A percentile compares a stretch with the other conserved stretches of the same genome.
phyloP scores from a whole-genome alignment of 1,139 yeast species.

The Dujonia santamariae region DNA sequence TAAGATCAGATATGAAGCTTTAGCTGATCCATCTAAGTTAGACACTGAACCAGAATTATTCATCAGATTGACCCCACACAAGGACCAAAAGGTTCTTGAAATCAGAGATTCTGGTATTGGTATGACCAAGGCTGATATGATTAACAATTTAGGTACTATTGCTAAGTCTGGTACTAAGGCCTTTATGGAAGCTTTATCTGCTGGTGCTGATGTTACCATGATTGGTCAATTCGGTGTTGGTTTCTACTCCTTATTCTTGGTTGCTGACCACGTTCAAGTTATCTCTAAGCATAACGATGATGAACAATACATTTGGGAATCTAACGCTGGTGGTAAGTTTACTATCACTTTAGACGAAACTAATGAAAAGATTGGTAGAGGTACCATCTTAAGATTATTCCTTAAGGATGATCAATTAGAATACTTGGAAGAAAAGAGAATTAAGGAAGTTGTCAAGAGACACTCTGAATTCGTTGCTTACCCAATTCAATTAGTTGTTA shows the following conservation, averaged over 20 bases:
- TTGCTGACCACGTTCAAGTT: conserved; percentile 98
- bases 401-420: conserved; percentile 98
- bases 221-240: conserved; percentile 99
- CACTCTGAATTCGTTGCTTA: conserved; percentile 99
- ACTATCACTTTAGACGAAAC: conserved; percentile 88
- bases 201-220: conserved; percentile 99
- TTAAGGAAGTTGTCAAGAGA: conserved; percentile 98
- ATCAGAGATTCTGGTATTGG: conserved; percentile 99
- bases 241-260: conserved; percentile 99
- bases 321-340: conserved; percentile 99
- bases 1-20: conserved; percentile 96
- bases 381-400: conserved; percentile 93
- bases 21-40: conserved; percentile 86
- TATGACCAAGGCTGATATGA: conserved; percentile 99
- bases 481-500: conserved; percentile 98
- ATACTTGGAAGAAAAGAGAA: conserved; percentile 98
- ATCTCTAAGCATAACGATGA: conserved; percentile 98
- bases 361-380: conserved; percentile 88
- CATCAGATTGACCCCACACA: conserved; percentile 95
- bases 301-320: conserved; percentile 99
- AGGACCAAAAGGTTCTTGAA: conserved; percentile 91
- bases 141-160: conserved; percentile 99
- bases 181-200: conserved; percentile 98
- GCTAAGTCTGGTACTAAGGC: conserved; percentile 99
- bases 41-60: conserved; percentile 96